These are phyloP conservation scores for Oryza officinalis DNA, from an alignment of 176 grass and related monocot genomes.

Conservation along the genomic window DNA sequence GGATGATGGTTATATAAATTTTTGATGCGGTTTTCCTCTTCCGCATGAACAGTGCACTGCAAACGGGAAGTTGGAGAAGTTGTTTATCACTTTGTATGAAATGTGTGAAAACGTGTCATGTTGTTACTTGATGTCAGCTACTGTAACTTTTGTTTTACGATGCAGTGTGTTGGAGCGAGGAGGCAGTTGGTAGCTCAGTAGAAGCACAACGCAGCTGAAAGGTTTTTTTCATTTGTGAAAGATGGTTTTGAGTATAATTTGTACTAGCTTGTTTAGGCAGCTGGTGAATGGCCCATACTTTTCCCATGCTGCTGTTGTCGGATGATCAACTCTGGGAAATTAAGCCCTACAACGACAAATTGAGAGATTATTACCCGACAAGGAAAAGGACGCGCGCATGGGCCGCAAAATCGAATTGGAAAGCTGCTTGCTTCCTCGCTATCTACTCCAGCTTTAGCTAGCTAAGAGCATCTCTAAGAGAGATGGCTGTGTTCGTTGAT, in stretches of 20 bases:
- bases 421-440: background rate
- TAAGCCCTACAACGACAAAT: background rate
- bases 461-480: too few relatives aligned
- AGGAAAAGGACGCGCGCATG: background rate
- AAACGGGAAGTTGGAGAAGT: too few relatives aligned
- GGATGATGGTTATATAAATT: too few relatives aligned
- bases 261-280: too few relatives aligned
- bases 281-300: background rate
- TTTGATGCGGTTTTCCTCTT: too few relatives aligned
- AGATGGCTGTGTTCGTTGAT: too few relatives aligned
- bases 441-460: too few relatives aligned
- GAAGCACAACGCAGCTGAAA: too few relatives aligned
- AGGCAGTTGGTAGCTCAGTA: background rate
- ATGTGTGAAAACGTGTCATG: background rate
- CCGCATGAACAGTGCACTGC: background rate
- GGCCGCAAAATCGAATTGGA: background rate
- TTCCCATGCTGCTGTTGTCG: background rate
- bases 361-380: background rate
- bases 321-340: background rate
- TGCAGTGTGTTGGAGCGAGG: too few relatives aligned
- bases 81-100: background rate
- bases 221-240: too few relatives aligned
- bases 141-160: too few relatives aligned
- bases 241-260: too few relatives aligned
- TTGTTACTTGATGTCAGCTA: background rate